These are phyloP conservation scores for Alternaria hordeiaustralica DNA, from an alignment of 2,329 filamentous ascomycete species.

Conservation along the genomic window DNA sequence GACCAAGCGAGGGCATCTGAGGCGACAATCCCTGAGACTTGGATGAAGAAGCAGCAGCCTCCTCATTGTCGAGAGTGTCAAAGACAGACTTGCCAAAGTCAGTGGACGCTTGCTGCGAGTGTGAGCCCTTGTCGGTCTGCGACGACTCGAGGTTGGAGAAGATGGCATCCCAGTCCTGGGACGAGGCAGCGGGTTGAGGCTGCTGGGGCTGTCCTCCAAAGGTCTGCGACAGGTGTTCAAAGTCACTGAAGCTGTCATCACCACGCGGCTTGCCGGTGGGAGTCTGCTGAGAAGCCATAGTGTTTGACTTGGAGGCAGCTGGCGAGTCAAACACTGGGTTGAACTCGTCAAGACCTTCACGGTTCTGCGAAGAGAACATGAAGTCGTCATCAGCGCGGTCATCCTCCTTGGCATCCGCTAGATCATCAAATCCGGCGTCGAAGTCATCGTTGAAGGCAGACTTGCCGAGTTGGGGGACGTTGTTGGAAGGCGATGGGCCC, in stretches of 20 bases:
- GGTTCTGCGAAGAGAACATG: constrained; percentile 67
- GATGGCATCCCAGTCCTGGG: constrained; percentile 93
- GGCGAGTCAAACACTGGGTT: constrained; percentile 80
- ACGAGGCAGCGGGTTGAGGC: constrained; percentile 50
- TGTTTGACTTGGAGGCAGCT: constrained; percentile 56
- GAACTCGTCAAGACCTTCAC: constrained; percentile 76
- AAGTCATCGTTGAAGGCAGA: constrained; percentile 74
- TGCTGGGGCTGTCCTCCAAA: constrained; percentile 50
- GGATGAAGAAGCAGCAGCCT: constrained; percentile 39
- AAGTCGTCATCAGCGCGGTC: constrained; percentile 78
- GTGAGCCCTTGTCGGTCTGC: constrained; percentile 39
- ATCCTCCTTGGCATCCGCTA: constrained; percentile 82
- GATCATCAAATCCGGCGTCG: constrained; percentile 80
- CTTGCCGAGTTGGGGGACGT: constrained; percentile 50
- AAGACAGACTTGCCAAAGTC: constrained; percentile 48
- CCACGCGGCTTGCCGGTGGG: constrained; percentile 47
- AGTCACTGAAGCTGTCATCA: constrained; percentile 58
- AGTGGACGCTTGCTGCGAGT: constrained; percentile 41
- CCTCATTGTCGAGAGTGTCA: constrained; percentile 44
- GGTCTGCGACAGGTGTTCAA: constrained; percentile 53
- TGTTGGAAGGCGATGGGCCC: constrained; percentile 34
- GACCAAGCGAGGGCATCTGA: constrained; percentile 60
- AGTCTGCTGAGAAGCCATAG: constrained; percentile 53
- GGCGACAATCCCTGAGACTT: constrained; percentile 26
- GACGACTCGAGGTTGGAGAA: constrained; percentile 78